A percentile compares a stretch with the other conserved stretches of the same genome.
Evolutionary conservation across 768 basidiomycete genomes (phyloP).

Genomic region (Hygrocybe coccinea): DNA sequence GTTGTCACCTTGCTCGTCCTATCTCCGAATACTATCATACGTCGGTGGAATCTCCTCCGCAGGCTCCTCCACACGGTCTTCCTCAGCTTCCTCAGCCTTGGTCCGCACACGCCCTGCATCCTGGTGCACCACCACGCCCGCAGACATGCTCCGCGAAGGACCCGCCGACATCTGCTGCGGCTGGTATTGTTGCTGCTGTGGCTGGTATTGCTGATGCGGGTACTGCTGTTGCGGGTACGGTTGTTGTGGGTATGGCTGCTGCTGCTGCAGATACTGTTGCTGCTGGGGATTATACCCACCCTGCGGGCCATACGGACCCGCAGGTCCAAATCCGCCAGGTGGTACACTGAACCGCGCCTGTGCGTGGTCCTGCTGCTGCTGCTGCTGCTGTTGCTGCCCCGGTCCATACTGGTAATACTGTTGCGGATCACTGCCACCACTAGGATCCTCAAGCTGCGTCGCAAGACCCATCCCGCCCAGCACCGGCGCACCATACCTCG

Average conservation of each 20-base stretch:
- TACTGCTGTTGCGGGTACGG: background rate
- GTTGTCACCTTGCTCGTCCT: too few relatives aligned
- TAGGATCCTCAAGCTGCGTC: background rate
- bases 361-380: background rate
- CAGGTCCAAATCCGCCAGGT: background rate
- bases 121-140: constrained; percentile 19
- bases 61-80: constrained; percentile 11
- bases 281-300: background rate
- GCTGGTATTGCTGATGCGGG: background rate
- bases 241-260: background rate
- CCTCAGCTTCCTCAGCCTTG: constrained; percentile 11
- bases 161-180: background rate
- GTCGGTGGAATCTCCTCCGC: constrained; percentile 22
- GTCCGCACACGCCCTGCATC: constrained; percentile 9
- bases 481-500: background rate
- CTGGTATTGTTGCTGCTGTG: background rate
- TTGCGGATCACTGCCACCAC: background rate
- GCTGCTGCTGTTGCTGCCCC: background rate
- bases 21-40: constrained; percentile 18
- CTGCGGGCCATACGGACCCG: background rate
- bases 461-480: background rate
- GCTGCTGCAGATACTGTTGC: background rate
- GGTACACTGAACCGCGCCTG: background rate
- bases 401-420: background rate
- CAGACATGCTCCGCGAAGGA: background rate